Evolutionary conservation across 2,329 filamentous ascomycete species (phyloP), one percentile per base, ranked within the genome.

Genomic region (Stemphylium lycopersici): DNA sequence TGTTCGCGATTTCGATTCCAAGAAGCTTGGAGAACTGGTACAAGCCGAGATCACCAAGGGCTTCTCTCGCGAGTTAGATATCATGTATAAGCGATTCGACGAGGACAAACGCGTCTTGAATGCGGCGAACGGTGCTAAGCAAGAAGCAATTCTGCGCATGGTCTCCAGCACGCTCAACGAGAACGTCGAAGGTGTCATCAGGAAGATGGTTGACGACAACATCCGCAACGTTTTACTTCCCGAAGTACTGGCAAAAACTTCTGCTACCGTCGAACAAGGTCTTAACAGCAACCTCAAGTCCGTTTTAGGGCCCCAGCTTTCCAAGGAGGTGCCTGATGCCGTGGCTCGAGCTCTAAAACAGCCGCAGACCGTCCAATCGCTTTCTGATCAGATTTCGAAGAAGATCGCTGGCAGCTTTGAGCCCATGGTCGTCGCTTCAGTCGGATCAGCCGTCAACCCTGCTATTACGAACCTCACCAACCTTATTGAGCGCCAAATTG

Each of bases 161-260:
- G 84, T 90, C 3, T 90, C 87, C 1, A 84, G 80, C 58, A 90
- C 88, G 2, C 75, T 91, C 39, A 85, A 85, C 10, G 86, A 88
- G 56, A 90, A 90, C 52, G 84, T 90, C 20, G 87, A 91, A 74
- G 87, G 89, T 66, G 90, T 90, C 18, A 82, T 97, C 33, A 82
- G 87, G 56, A 87, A 86, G 56, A 90, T 96, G 63, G 87, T 96
- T 45, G 84, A 86, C 41, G 83, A 87, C 42, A 89, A 90, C 72
- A 90, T 96, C 61, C 84, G 90, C 57, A 83, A 87, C 50, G 83
- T 87, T 12, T 85, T 97, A 39, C 80, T 96, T 47, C 93, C 95
- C 10, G 81, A 87, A 29, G 79, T 98, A 52, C 84, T 87, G 36
- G 83, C 87, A 46, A 81, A 87, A 37, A 86, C 90, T 12, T 82